Percentiles rank a stretch among this genome's conserved stretches.
phyloP scores from a whole-genome alignment of 495 filamentous ascomycete genomes.

The Durotheca rogersii region DNA sequence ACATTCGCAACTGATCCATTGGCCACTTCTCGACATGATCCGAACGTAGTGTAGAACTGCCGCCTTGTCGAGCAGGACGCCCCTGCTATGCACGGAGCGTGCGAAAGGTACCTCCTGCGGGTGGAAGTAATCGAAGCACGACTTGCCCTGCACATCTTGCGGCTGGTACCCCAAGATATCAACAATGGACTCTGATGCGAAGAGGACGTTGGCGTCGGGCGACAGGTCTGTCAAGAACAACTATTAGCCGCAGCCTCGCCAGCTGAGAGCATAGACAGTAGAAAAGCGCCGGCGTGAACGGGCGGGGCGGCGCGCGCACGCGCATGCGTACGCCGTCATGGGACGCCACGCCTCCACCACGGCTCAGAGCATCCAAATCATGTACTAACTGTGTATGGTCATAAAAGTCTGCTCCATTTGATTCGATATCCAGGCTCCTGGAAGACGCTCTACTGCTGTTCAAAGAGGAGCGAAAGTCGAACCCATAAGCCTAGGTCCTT shows the following conservation, averaged over 20 bases:
- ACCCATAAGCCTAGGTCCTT: constrained; percentile 30
- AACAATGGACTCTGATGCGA: constrained; percentile 77
- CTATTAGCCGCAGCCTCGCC: constrained; percentile 23
- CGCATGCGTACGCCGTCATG: constrained; percentile 6
- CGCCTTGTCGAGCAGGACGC: constrained; percentile 79
- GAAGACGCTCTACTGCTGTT: constrained; percentile 31
- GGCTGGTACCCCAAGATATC: constrained; percentile 82
- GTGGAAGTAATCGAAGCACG: constrained; percentile 86
- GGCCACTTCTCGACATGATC: constrained; percentile 65
- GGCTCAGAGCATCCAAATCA: constrained; percentile 13
- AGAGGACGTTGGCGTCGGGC: constrained; percentile 76
- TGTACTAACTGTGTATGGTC: constrained; percentile 81
- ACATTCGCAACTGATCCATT: constrained; percentile 82
- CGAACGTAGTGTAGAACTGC: constrained; percentile 80
- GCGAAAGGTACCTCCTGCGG: constrained; percentile 78
- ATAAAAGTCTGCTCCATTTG: constrained; percentile 91
- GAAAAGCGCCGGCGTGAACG: too few species aligned
- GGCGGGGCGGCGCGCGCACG: too few species aligned
- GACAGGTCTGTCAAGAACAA: constrained; percentile 59
- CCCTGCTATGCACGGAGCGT: constrained; percentile 67
- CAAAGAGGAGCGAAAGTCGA: constrained; percentile 27
- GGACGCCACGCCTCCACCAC: constrained; percentile 5
- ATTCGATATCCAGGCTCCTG: constrained; percentile 32
- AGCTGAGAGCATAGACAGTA: constrained; percentile 10
- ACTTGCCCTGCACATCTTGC: constrained; percentile 70